Evolutionary conservation across 257 asterid species (phyloP).

Genomic region (Cruciata laevipes): DNA sequence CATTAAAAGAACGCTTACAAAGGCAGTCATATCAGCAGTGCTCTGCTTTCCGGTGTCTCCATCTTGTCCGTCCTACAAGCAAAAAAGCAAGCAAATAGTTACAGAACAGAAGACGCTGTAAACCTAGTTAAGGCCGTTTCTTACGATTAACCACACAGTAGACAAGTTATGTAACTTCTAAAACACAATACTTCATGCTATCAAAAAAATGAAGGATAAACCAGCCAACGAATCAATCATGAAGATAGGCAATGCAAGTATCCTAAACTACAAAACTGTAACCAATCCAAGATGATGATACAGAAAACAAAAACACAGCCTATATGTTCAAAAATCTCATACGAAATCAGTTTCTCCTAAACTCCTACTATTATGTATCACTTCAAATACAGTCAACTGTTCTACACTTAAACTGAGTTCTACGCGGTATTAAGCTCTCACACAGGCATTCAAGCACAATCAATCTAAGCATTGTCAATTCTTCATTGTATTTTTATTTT

Average conservation of each 20-base stretch:
- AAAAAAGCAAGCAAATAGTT: conserved; percentile 2
- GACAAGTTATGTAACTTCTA: not conserved
- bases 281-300: not conserved
- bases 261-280: no score
- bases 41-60: conserved; percentile 54
- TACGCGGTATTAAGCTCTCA: not conserved
- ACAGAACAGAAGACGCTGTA: not conserved
- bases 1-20: conserved; percentile 40
- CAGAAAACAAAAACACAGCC: no score
- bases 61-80: conserved; percentile 71
- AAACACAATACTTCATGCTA: not conserved
- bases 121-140: not conserved
- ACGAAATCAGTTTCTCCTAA: not conserved
- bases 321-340: no score
- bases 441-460: not conserved
- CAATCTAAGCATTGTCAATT: not conserved
- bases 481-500: no score
- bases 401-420: not conserved
- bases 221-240: not conserved
- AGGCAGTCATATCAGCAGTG: conserved; percentile 81
- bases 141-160: not conserved
- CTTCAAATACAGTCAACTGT: no score
- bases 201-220: not conserved
- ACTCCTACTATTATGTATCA: not conserved
- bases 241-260: not conserved